Evolutionary conservation across 2,329 filamentous ascomycete genomes (phyloP), one percentile per base, ranked within the genome.

Genomic region (Ilyonectria destructans): DNA sequence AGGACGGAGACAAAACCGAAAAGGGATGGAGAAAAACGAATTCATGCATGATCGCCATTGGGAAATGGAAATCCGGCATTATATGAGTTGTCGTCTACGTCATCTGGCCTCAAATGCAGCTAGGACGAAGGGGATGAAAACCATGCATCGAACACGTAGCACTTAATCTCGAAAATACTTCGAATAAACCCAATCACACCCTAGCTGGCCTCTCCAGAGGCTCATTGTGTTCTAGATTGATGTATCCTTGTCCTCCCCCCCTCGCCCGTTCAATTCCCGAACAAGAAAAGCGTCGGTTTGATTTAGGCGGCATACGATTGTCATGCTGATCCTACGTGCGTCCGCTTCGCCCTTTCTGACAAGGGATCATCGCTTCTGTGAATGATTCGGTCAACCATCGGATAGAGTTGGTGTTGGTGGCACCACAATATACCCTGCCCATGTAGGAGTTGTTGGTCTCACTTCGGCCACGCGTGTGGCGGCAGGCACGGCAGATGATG

Each of bases 101-200:
- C 52, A 29, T 9, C 26, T 4, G 19, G 10, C 40, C 19, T 52
- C 29, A 5, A 26, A 62, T 62, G 49, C 58, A 62, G 46, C 58
- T 54, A 62, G 58, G 48, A 46, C 58, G 49, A 62, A 62, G 49
- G 58, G 58, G 52, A 46, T 9, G 8, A 35, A 33, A 48, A 13
- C 26, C 35, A 45, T 31, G 37, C 23, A 45, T 19, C 26, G 12
- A 31, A 59, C 33, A 33, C 12, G 45, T 48, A 33, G 37, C 21
- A 45, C 12, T 43, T 21, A 33, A 26, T 26, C 37, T 19, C 17
- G 46, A 40, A 59, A 31, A 40, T 23, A 10, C 19, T 31, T n/a
- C 19, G 37, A 40, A 21, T 26, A 21, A 33, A n/a, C 45, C 35
- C 49, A 40, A 31, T 26, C 31, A 33, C 26, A 54, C 35, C 49